Percentiles rank a stretch among this genome's conserved stretches.
These are phyloP conservation scores for Pachysandra terminalis DNA, from an alignment of 164 flowering plant genomes.

Conservation along the genomic window DNA sequence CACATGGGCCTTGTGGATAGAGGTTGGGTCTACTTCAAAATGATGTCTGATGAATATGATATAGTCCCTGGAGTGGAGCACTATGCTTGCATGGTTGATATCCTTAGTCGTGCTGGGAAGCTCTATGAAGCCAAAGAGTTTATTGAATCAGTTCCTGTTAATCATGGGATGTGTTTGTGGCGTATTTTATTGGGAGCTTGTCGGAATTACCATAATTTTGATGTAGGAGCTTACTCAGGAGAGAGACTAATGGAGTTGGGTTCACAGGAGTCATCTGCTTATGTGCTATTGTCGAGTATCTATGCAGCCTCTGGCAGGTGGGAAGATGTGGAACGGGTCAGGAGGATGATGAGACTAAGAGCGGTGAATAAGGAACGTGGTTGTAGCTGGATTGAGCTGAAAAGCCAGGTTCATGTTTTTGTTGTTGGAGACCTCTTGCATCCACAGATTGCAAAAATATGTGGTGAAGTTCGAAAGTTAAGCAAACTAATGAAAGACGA, in stretches of 20 bases:
- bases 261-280: slow-evolving; percentile 76
- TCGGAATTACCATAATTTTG: slow-evolving; percentile 48
- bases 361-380: slow-evolving; percentile 80
- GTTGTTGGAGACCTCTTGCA: slow-evolving; percentile 71
- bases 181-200: slow-evolving; percentile 66
- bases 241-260: slow-evolving; percentile 72
- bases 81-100: slow-evolving; percentile 86
- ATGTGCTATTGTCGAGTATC: slow-evolving; percentile 62
- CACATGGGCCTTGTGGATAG: slow-evolving; percentile 70
- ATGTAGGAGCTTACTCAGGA: slow-evolving; percentile 75
- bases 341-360: slow-evolving; percentile 50
- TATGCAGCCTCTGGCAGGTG: slow-evolving; percentile 55
- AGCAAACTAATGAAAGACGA: slow-evolving; percentile 57
- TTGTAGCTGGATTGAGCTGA: slow-evolving; percentile 82
- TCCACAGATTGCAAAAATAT: slow-evolving; percentile 46
- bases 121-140: slow-evolving; percentile 69
- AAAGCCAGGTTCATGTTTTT: slow-evolving; percentile 64
- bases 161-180: slow-evolving; percentile 73
- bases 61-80: slow-evolving; percentile 62
- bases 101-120: slow-evolving; percentile 70
- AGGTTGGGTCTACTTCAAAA: slow-evolving; percentile 62
- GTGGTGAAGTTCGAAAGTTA: slow-evolving; percentile 32
- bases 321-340: slow-evolving; percentile 66
- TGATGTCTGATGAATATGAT: slow-evolving; percentile 47
- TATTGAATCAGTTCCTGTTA: slow-evolving; percentile 59